Conservation (phyloP, 495 filamentous ascomycete species). For the Hyaloscypha finlandica region DNA sequence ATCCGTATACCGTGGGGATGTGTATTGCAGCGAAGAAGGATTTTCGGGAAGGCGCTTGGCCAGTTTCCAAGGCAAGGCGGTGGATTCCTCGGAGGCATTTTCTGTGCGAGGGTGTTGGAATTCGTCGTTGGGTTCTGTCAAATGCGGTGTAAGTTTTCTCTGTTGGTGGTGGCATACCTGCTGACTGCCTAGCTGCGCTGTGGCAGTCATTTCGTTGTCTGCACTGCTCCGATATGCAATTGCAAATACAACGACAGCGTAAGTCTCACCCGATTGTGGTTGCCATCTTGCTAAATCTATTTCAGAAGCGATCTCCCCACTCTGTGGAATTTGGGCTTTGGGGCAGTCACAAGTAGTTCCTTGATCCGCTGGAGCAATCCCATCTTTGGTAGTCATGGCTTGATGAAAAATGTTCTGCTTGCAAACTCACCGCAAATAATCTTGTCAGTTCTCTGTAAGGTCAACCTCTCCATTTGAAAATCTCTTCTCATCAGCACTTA, state of each 20-base stretch:
- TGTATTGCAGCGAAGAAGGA: constrained; percentile 30
- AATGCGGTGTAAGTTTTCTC: constrained; percentile 28
- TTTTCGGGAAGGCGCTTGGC: constrained; percentile 20
- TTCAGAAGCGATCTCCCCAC: constrained; percentile 19
- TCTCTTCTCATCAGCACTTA: neutral
- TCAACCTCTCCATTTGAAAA: neutral
- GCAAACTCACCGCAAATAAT: constrained; percentile 47
- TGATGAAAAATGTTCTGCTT: constrained; percentile 33
- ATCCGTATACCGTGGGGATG: constrained; percentile 39
- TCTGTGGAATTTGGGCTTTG: constrained; percentile 19
- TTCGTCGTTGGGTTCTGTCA: constrained; percentile 24
- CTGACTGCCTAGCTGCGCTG: constrained; percentile 18
- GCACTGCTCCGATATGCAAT: constrained; percentile 19
- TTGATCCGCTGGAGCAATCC: constrained; percentile 21
- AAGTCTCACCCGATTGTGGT: neutral
- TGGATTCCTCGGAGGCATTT: constrained; percentile 13
- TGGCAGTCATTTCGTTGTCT: constrained; percentile 19
- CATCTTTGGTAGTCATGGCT: constrained; percentile 16
- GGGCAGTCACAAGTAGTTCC: constrained; percentile 17
- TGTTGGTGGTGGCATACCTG: neutral
- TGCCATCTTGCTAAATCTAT: neutral
- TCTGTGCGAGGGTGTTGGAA: constrained; percentile 24
- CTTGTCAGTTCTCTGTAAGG: constrained; percentile 40
- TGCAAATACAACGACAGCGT: constrained; percentile 20
- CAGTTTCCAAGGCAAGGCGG: constrained; percentile 9